These are phyloP conservation scores for Arabidopsis lyrata DNA, from an alignment of 441 rosid species.

Conservation along the genomic window DNA sequence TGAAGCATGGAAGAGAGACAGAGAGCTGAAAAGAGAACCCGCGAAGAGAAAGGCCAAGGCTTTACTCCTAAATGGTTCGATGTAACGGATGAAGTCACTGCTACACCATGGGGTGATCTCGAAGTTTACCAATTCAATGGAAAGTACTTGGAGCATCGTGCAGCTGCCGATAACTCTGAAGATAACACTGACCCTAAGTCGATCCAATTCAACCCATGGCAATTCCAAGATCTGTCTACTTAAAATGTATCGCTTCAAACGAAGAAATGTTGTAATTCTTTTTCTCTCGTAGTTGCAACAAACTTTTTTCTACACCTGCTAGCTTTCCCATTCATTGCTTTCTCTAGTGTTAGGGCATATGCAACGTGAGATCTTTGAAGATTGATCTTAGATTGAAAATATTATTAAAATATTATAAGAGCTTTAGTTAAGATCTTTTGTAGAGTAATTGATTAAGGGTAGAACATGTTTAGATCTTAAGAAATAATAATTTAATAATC, in stretches of 20 bases:
- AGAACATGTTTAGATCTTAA: no score
- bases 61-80: constrained; percentile 91
- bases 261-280: constrained; percentile 41
- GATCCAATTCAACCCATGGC: constrained; percentile 77
- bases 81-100: constrained; percentile 67
- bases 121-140: constrained; percentile 91
- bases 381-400: no score
- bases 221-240: constrained; percentile 57
- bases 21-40: constrained; percentile 85
- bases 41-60: constrained; percentile 74
- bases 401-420: no score
- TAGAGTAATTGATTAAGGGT: no score
- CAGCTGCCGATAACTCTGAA: constrained; percentile 59
- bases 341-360: constrained; percentile 33
- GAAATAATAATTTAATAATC: no score
- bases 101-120: constrained; percentile 98
- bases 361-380: no score
- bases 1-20: constrained; percentile 95
- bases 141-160: constrained; percentile 72
- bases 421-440: no score
- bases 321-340: constrained; percentile 22
- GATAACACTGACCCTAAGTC: constrained; percentile 53
- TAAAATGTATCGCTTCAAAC: constrained; percentile 45
- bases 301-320: background rate
- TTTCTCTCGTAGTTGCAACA: constrained; percentile 28